Base-by-base conservation (phyloP, 768 basidiomycete species). In the Serendipita vermifera region DNA sequence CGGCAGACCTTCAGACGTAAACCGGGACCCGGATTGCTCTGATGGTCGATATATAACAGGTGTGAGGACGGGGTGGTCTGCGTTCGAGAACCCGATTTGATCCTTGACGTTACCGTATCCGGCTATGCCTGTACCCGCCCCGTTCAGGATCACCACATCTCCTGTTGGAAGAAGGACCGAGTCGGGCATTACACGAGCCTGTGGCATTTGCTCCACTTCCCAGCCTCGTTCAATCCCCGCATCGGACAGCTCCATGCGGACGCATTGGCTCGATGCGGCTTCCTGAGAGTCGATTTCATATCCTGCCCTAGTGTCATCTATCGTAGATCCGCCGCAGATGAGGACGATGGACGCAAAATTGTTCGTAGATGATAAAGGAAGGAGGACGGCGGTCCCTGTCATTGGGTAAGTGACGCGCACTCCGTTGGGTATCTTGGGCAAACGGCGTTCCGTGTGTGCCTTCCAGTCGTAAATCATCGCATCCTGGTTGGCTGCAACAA, bases 331-430 rank as follows among this genome's bases (percentile, higher is more conserved):
- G 7, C 87, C 87, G 56, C 87, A 90, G 26, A 90, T 66, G 20
- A 90, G 71, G 38, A 90, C 69, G 61, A 86, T 83, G 0, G 87
- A 77, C 3, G 72, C 70, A 61, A 85, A 89, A 58, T 74, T 65
- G 61, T 80, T 80, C 6, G 75, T 71, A 2, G 80, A 78, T 3
- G 75, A 75, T 5, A 90, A 71, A 7, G 87, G 86, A 6, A 90
- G 77, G 38, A 90, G 72, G n/a, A 85, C 59, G 11, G 73, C 86
- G 14, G 81, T 81, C 38, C 82, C 87, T 24, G 85, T 71, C 83
- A 88, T 85, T 1, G 87, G 87, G 65, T 90, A 89, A 0, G 87
- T 87, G 33, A 88, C 79, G 24, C 85, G 84, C 14, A 87, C 78
- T 38, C 80, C 81, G 59, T 89, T 86, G 5, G 87, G 86, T 61